Evolutionary conservation across 1,284 basidiomycete species (phyloP), one percentile per base, ranked within the genome.

Genomic region (Waitea zeae): DNA sequence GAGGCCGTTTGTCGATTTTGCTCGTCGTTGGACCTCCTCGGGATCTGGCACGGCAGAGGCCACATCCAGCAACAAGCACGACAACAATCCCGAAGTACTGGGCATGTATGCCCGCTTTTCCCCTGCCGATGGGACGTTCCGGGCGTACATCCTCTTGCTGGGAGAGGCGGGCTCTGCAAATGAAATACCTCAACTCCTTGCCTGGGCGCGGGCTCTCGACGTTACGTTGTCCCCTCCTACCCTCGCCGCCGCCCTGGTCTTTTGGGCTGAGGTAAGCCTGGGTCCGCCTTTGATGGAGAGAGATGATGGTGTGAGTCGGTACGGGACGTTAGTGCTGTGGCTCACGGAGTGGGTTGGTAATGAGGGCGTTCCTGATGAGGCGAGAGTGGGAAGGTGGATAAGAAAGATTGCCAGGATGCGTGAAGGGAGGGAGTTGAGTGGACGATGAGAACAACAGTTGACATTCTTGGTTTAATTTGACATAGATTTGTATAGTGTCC

Each of bases 201-300:
- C 68, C 4, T 89, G 84, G 81, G 87, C 87, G 82, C 64, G 66
- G 2, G 57, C 57, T 14, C 46, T 84, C 12, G 51, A 52, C 0
- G 53, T 88, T 11, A 29, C 33, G 17, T 83, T 83, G 0, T 56
- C 55, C 4, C 51, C 48, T 17, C 51, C 58, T 30, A 79, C 77
- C 4, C 51, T 89, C 11, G 65, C 70, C 0, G 49, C 70, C 1
- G 72, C 75, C 15, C 49, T 90, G 36, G 68, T 75, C 34, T 67
- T 75, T 40, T 79, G 81, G 62, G 64, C 62, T 13, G 81, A 89
- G 46, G 68, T 76, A 3, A 70, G 70, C 41, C 56, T 72, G 30
- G 62, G 67, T 32, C 63, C 69, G 14, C 67, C 70, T 36, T 47
- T 76, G 42, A 52, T 81, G 13, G 67, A 68, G 49, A 49, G n/a